phyloP scores from a whole-genome alignment of 139 green algal genomes.

The Nannochloris sp. region DNA sequence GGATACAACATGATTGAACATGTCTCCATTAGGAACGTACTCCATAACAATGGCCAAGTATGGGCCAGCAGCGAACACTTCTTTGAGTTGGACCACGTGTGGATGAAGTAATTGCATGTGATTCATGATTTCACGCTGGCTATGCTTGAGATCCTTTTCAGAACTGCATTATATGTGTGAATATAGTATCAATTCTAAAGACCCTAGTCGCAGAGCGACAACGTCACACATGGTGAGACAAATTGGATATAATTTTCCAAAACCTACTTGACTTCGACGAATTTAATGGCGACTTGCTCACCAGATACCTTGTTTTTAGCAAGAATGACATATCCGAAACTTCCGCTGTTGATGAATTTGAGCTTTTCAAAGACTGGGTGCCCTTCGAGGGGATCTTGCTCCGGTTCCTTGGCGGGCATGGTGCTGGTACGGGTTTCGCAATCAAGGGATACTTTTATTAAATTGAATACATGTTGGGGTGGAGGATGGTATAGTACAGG shows the following conservation, averaged over 20 bases:
- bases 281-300: constrained; percentile 45
- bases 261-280: constrained; percentile 23
- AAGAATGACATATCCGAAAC: constrained; percentile 48
- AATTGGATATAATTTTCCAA: too few species aligned
- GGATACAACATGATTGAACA: constrained; percentile 46
- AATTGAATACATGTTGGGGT: too few species aligned
- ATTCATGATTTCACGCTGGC: constrained; percentile 49
- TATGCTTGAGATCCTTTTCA: constrained; percentile 25
- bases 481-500: too few species aligned
- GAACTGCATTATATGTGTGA: constrained; percentile 7
- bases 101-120: constrained; percentile 47
- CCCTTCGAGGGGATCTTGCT: constrained; percentile 11
- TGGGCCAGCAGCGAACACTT: constrained; percentile 25
- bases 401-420: constrained; percentile 8
- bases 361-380: constrained; percentile 24
- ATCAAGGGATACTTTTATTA: not conserved
- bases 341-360: constrained; percentile 36
- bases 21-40: constrained; percentile 61
- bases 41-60: constrained; percentile 76
- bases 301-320: constrained; percentile 26
- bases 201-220: too few species aligned
- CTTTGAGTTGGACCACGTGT: constrained; percentile 48
- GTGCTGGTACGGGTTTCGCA: not conserved
- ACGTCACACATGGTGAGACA: too few species aligned
- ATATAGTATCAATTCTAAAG: not conserved